Conservation (phyloP, 305 asterid genomes). For the Fraxinus xanthoxyloides region DNA sequence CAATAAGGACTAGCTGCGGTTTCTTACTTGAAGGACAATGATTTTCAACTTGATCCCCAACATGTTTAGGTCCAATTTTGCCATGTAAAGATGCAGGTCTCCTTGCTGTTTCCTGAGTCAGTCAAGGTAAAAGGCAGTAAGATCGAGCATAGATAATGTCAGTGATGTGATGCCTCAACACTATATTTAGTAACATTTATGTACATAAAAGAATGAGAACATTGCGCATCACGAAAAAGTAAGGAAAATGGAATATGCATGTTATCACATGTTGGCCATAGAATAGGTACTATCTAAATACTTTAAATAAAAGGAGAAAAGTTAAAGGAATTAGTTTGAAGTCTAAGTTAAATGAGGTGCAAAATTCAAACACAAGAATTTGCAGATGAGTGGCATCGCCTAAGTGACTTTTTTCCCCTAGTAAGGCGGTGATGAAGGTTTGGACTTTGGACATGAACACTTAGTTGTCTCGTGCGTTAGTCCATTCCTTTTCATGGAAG, state of each 20-base stretch:
- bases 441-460: not conserved
- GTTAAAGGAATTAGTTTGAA: slow-evolving; percentile 4
- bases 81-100: slow-evolving; percentile 26
- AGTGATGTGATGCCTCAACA: not conserved
- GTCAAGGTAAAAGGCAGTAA: slow-evolving; percentile 19
- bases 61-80: slow-evolving; percentile 30
- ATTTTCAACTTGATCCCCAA: slow-evolving; percentile 32
- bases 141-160: not conserved
- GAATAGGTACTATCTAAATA: not conserved
- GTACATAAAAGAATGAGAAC: not conserved
- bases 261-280: not conserved
- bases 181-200: not conserved
- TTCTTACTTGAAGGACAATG: slow-evolving; percentile 52
- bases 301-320: not conserved
- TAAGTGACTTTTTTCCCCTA: not conserved
- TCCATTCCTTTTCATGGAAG: not conserved
- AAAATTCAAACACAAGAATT: not conserved
- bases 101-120: slow-evolving; percentile 41
- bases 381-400: not conserved
- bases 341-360: slow-evolving; percentile 4
- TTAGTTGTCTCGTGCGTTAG: not conserved
- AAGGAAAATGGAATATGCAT: not conserved
- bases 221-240: not conserved
- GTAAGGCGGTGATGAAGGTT: not conserved
- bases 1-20: slow-evolving; percentile 12